phyloP scores from a whole-genome alignment of 345 rosid genomes.

The thale cress (Arabidopsis thaliana) region DNA sequence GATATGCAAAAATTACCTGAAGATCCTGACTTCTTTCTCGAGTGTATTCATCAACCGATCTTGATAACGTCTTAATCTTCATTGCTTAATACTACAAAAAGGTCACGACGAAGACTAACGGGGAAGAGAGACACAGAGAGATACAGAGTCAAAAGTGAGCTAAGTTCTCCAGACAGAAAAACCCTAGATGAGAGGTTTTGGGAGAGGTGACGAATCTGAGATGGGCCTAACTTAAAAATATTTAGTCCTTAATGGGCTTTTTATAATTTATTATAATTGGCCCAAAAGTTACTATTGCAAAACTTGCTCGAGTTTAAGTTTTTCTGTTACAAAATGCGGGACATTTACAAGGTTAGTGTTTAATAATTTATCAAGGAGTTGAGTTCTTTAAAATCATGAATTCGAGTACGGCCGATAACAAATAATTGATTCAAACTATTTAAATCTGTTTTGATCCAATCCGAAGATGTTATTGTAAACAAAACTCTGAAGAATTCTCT shows the following conservation, averaged over 20 bases:
- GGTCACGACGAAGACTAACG: not conserved
- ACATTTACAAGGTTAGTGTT: not conserved
- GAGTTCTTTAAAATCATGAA: not conserved
- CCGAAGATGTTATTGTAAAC: not conserved
- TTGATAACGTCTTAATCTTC: slow-evolving; percentile 87
- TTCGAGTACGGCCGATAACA: not conserved
- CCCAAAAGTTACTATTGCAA: not conserved
- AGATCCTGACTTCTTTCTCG: slow-evolving; percentile 97
- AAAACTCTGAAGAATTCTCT: not conserved
- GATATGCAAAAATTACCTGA: slow-evolving; percentile 53
- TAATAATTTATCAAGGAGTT: not conserved
- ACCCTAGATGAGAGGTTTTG: slow-evolving; percentile 40
- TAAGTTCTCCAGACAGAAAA: slow-evolving; percentile 17
- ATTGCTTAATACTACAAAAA: slow-evolving; percentile 33
- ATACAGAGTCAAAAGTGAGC: too few species aligned
- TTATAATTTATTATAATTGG: not conserved
- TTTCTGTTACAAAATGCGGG: too few species aligned
- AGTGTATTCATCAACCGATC: slow-evolving; percentile 87
- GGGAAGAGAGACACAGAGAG: not conserved
- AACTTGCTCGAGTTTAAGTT: too few species aligned
- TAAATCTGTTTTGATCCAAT: not conserved
- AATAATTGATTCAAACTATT: not conserved
- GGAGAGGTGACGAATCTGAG: slow-evolving; percentile 9
- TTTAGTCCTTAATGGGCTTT: not conserved
- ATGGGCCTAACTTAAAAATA: slow-evolving; percentile 27